Base-by-base conservation (phyloP, 2,329 filamentous ascomycete genomes). In the Cladorrhinum sp. region DNA sequence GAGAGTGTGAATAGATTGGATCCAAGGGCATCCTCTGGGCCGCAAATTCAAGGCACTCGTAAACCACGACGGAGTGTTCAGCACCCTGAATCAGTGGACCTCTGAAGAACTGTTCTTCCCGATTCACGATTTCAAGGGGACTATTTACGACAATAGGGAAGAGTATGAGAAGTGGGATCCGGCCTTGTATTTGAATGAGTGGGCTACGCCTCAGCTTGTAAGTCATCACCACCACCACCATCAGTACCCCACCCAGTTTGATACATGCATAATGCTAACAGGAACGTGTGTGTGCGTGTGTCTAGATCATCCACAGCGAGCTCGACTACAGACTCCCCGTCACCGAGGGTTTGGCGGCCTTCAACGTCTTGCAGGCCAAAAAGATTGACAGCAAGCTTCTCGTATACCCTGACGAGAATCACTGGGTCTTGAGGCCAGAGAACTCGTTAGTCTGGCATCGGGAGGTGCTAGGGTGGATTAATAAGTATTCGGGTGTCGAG, bases 361-460 rank as follows among this genome's bases (percentile, higher is more conserved):
- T 96, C 77, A 96, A 96, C 65, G 87, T 92, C 7, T 78, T 96
- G 28, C 92, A 96, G 75, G 84, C 86, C 23, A 83, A 83, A 57
- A 86, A 86, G 0, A 82, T 96, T 1, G 87, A 90, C 20, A 95
- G 90, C 73, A 86, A 88, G 66, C 85, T 96, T 65, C 71, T 96
- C 66, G 88, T 86, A 20, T 96, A 96, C 72, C 90, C 91, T 0
- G 92, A 83, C 81, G 94, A 86, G 73, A 85, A 85, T 66, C 83
- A 86, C 63, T 88, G 91, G 91, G 92, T 97, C 3, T 72, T 96
- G 58, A 96, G 96, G 73, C 91, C 89, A 0, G 94, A 97, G 75
- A 98, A 98, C 73, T 90, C 87, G 2, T 77, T 97, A 18, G 82
- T 96, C 20, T 98, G 95, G 95, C 92, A 98, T 70, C 84, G 84